A percentile compares a stretch with the other conserved stretches of the same genome.
Conservation (phyloP, 2,329 filamentous ascomycete genomes). For the Cordyceps tenuipes region DNA sequence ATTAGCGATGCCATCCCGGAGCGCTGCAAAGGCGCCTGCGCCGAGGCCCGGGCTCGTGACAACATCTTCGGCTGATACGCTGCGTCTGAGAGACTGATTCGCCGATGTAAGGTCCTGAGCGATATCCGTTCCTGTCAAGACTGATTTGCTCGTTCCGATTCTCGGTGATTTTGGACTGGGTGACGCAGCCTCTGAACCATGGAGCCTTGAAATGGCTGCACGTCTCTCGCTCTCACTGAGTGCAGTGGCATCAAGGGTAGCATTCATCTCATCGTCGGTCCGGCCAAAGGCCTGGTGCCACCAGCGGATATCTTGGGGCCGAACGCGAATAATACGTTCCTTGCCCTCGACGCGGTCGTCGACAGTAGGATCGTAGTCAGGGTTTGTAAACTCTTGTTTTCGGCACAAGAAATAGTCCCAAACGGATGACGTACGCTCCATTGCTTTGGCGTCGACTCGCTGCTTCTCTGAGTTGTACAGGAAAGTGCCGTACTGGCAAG, state of each 20-base stretch:
- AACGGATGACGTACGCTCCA: slow-evolving; percentile 71
- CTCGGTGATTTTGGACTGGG: slow-evolving; percentile 31
- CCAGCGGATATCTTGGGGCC: slow-evolving; percentile 74
- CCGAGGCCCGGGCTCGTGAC: slow-evolving; percentile 13
- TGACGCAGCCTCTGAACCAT: slow-evolving; percentile 21
- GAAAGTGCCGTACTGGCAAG: slow-evolving; percentile 95
- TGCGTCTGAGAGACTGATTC: slow-evolving; percentile 33
- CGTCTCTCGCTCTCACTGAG: slow-evolving; percentile 37
- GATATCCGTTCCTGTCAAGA: slow-evolving; percentile 52
- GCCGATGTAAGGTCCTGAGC: slow-evolving; percentile 44
- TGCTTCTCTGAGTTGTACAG: slow-evolving; percentile 93
- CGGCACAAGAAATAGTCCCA: slow-evolving; percentile 93
- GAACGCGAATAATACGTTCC: slow-evolving; percentile 78
- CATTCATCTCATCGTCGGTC: slow-evolving; percentile 89
- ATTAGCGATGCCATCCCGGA: slow-evolving; percentile 40
- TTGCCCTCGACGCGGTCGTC: slow-evolving; percentile 74
- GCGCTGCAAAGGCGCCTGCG: slow-evolving; percentile 34
- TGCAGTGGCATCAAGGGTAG: slow-evolving; percentile 46
- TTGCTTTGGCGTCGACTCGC: slow-evolving; percentile 59
- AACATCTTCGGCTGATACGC: slow-evolving; percentile 33
- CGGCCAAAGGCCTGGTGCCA: slow-evolving; percentile 86
- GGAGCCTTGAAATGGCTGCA: slow-evolving; percentile 27
- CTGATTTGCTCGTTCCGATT: slow-evolving; percentile 38
- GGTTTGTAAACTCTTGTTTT: slow-evolving; percentile 72
- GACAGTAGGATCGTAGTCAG: slow-evolving; percentile 63